Evolutionary conservation across 306 rosid genomes (phyloP).

Genomic region (Fragaria iinumae): DNA sequence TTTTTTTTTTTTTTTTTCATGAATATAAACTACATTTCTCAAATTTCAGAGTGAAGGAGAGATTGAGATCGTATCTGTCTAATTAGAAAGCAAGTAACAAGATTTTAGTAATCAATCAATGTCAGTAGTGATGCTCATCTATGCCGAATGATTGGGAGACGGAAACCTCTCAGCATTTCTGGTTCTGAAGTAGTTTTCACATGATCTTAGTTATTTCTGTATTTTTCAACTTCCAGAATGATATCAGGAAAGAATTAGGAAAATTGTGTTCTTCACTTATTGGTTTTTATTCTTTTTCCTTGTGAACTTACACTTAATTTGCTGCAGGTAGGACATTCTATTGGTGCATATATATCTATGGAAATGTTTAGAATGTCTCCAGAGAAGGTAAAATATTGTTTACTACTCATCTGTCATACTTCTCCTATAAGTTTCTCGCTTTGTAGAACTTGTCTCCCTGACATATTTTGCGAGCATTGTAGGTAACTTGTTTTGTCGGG

Average conservation of each 20-base stretch:
- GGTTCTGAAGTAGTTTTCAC: constrained; percentile 16
- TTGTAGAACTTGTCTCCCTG: constrained; percentile 19
- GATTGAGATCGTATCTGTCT: background rate
- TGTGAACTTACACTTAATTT: constrained; percentile 24
- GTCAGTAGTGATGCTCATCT: background rate
- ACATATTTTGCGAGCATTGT: constrained; percentile 29
- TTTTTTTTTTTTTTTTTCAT: no score
- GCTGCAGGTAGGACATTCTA: constrained; percentile 83
- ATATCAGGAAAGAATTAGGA: constrained; percentile 14
- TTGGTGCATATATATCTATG: constrained; percentile 70
- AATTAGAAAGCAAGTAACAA: background rate
- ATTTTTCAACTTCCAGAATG: background rate
- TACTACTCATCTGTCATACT: constrained; percentile 17
- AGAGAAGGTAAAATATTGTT: constrained; percentile 49
- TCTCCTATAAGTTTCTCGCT: constrained; percentile 25
- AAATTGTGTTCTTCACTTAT: constrained; percentile 12
- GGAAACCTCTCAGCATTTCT: constrained; percentile 13
- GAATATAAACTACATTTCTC: background rate
- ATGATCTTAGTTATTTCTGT: constrained; percentile 6
- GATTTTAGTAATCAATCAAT: background rate
- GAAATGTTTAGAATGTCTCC: constrained; percentile 55
- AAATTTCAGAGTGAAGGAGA: background rate
- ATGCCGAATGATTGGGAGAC: constrained; percentile 10
- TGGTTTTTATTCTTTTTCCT: background rate
- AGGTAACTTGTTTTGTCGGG: constrained; percentile 73